Base-by-base conservation (phyloP, 371 early-diverging fungal species). In the Mycotypha africana region DNA sequence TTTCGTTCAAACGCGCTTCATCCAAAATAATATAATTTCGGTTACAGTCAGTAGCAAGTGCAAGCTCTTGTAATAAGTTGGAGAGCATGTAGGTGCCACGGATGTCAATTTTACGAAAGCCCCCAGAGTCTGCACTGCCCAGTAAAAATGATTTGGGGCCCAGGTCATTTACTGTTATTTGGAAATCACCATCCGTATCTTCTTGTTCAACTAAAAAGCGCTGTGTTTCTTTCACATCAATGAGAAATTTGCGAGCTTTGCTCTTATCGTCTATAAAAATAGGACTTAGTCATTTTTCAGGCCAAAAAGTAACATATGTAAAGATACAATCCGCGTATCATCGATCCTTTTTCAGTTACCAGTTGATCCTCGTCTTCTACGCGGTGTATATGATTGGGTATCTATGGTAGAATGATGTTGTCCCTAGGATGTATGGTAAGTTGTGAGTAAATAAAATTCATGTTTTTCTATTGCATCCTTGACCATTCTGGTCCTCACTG, bases 81-180 rank as follows among this genome's bases (percentile, higher is more conserved):
- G 91, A 85, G 38, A 95, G 64, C 82, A 84, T 82, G 59, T 95
- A 95, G 3, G 90, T 91, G 21, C 94, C 95, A 10, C 92, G 79
- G 38, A 95, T 74, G 44, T 91, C 91, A 44, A 81, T 82, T 34
- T 84, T 86, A 40, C 77, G 70, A 74, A 76, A 85, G 10, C 93
- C 93, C 38, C 75, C 81, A 19, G 86, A 84, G 51, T 80, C 81
- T 5, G 86, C 85, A 0, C 93, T 90, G 4, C 88, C 89, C 14
- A 95, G 73, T 7, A 70, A 64, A 45, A 95, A 76, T 12, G 79
- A 64, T 54, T 93, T 95, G 14, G 95, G 95, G 0, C 95, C 95
- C 4, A 64, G 42, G 60, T 95, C 95, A 36, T 83, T 76, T 28
- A 95, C 71, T 1, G 93, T 95, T 51, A 95, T 92, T 57, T 93